These are phyloP conservation scores for Mucor mucedo DNA, from an alignment of 371 early-diverging fungal genomes.

Conservation along the genomic window DNA sequence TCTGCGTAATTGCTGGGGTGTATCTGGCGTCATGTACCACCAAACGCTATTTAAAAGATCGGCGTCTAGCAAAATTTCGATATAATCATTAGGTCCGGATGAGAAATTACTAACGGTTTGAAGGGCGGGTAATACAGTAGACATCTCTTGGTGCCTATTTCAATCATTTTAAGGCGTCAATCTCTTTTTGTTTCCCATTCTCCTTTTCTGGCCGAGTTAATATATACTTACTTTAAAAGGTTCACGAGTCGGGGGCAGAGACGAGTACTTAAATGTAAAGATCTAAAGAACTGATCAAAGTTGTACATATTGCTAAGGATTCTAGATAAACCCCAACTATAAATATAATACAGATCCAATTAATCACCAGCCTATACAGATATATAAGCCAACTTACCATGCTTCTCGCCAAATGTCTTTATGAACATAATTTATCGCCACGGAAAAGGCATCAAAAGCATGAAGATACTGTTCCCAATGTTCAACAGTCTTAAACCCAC, in stretches of 20 bases:
- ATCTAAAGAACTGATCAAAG: constrained; percentile 17
- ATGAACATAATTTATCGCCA: constrained; percentile 39
- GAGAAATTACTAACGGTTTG: constrained; percentile 54
- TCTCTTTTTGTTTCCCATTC: too few relatives aligned
- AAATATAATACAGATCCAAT: background rate
- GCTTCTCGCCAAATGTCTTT: constrained; percentile 43
- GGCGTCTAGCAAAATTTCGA: constrained; percentile 42
- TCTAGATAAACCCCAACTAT: constrained; percentile 55
- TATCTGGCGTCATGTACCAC: constrained; percentile 21
- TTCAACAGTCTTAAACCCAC: constrained; percentile 25
- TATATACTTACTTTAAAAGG: constrained; percentile 18
- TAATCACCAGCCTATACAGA: background rate
- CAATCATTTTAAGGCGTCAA: background rate
- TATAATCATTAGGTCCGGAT: constrained; percentile 48
- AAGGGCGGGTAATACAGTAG: constrained; percentile 12
- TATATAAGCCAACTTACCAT: constrained; percentile 38
- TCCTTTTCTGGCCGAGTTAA: too few relatives aligned
- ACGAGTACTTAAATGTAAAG: constrained; percentile 8
- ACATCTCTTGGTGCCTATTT: constrained; percentile 7
- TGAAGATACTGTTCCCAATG: constrained; percentile 34
- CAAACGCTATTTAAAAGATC: constrained; percentile 37
- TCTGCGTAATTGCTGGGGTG: constrained; percentile 29
- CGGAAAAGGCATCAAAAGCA: constrained; percentile 43
- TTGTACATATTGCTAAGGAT: constrained; percentile 50
- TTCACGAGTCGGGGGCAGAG: constrained; percentile 20